Evolutionary conservation across 495 filamentous ascomycete species (phyloP), one percentile per base, ranked within the genome.

Genomic region (Trichoderma virens): DNA sequence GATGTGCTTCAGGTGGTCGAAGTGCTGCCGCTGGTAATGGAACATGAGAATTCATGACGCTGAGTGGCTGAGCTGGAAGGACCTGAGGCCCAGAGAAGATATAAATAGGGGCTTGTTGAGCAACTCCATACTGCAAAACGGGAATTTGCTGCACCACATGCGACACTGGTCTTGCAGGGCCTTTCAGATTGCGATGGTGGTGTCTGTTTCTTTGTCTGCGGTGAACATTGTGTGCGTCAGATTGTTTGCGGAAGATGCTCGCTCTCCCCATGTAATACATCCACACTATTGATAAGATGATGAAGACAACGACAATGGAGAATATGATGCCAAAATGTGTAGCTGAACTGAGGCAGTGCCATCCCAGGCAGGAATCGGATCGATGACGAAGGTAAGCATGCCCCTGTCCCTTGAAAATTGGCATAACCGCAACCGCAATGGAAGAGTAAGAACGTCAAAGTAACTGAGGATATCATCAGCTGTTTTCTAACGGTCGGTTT

Each of bases 241-340:
- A n/a, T 2, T 27, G 11, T 1, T 28, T 31, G 27, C 51, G 51
- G 11, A 56, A 56, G 51, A 56, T 27, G 9, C 25, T 56, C 20
- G 23, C 61, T 16, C 39, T 23, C 2, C 61, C 61, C 20, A 45
- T 2, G 34, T 30, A 65, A 31, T 30, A 65, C 31, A 60, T 25
- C 34, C 54, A 65, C 3, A 43, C 11, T 3, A 60, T 34, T 6
- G 23, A 30, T 9, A 65, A 27, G 34, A 43, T 35, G 13, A 30
- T n/a, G 2, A 35, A 20, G 6, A 27, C 16, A 5, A 65, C 63
- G 25, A 60, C 54, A 1, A 54, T 13, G 59, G 27, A 34, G 25
- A 71, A 63, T 20, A 71, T 65, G 35, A 68, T 54, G 30, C 70
- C 70, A 39, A 61, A 60, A 20, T 68, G 66, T 27, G 65, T 59